These are phyloP conservation scores for Daldinia loculata DNA, from an alignment of 495 filamentous ascomycete genomes.

Conservation along the genomic window DNA sequence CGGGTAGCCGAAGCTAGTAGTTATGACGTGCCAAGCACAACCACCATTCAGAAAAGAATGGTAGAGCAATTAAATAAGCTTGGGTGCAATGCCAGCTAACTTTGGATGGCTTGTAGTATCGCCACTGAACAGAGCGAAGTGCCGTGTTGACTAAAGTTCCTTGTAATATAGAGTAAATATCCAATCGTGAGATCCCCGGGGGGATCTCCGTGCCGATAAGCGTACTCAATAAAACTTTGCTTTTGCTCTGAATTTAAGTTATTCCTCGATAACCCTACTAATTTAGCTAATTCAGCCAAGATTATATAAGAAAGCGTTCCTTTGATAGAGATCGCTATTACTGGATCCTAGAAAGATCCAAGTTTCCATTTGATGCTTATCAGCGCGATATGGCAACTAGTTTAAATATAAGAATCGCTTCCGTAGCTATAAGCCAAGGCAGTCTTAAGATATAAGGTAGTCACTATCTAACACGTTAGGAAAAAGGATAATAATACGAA, in stretches of 20 bases:
- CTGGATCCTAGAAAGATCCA: neutral
- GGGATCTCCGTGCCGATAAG: neutral
- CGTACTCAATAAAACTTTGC: neutral
- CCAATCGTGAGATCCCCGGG: conserved; percentile 2
- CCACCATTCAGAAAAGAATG: conserved; percentile 21
- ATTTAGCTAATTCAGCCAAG: neutral
- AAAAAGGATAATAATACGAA: conserved; percentile 7
- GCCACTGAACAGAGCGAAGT: neutral
- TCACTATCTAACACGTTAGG: neutral
- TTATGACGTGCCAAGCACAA: conserved; percentile 35
- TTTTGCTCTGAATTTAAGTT: neutral
- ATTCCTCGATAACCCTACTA: too few relatives aligned
- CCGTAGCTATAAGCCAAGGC: neutral
- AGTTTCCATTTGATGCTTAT: neutral
- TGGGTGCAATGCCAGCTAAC: conserved; percentile 10
- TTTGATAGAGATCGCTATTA: neutral
- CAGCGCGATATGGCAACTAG: neutral
- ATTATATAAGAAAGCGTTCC: neutral
- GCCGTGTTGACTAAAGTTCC: neutral
- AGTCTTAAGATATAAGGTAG: neutral
- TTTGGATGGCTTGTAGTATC: neutral
- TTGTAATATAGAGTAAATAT: neutral
- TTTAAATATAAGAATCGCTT: neutral
- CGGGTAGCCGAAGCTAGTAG: conserved; percentile 14
- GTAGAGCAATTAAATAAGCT: conserved; percentile 30